Percentiles rank a stretch among this genome's conserved stretches.
Evolutionary conservation across 345 rosid species (phyloP).

Genomic region (Eutrema japonicum): DNA sequence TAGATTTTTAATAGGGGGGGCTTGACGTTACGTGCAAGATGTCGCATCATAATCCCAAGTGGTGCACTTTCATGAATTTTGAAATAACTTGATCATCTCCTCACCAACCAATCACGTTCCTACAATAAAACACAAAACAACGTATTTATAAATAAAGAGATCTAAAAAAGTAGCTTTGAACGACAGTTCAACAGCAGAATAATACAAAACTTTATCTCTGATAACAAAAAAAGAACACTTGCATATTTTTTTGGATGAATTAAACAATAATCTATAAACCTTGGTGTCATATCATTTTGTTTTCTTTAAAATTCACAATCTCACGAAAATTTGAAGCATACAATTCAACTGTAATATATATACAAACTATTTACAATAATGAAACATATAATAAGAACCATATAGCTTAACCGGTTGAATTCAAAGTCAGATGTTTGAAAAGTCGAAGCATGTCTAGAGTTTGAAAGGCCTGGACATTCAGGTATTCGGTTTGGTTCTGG

Average conservation of each 20-base stretch:
- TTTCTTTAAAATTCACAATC: background rate
- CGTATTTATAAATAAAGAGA: background rate
- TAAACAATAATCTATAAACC: background rate
- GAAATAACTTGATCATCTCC: conserved; percentile 19
- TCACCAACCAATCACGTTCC: conserved; percentile 39
- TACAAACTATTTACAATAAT: background rate
- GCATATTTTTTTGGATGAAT: background rate
- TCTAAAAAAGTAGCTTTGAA: background rate
- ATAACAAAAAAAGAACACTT: background rate
- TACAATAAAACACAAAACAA: conserved; percentile 16
- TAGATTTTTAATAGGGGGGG: conserved; percentile 14
- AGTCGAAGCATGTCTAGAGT: background rate
- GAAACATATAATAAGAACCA: background rate
- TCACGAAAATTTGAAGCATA: background rate
- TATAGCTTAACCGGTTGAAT: background rate
- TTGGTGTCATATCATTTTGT: background rate
- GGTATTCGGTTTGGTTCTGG: too few species aligned
- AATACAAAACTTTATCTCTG: conserved; percentile 12
- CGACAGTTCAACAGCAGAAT: conserved; percentile 25
- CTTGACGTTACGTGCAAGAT: conserved; percentile 21
- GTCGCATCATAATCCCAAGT: conserved; percentile 37
- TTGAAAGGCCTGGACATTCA: too few species aligned
- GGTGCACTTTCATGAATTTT: conserved; percentile 34
- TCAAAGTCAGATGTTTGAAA: background rate
- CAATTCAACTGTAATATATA: background rate